Percentiles rank a stretch among this genome's conserved stretches.
Conservation (phyloP, 345 rosid genomes). For the Bruguiera sexangula region DNA sequence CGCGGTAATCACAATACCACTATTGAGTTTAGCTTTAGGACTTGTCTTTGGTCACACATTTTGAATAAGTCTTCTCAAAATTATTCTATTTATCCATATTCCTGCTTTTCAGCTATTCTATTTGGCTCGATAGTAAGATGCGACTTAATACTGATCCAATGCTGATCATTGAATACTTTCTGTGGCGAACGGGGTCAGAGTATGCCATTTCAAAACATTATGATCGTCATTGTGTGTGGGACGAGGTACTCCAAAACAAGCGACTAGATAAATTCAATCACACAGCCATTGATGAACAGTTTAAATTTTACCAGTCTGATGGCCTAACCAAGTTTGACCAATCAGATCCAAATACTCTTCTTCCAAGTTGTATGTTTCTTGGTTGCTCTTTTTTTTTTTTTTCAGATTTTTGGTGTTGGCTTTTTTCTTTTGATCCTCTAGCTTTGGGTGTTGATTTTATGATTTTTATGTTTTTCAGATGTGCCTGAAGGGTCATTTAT, state of each 20-base stretch:
- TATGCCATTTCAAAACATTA: constrained; percentile 97
- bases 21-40: constrained; percentile 26
- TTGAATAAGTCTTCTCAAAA: constrained; percentile 3
- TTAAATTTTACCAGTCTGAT: constrained; percentile 61
- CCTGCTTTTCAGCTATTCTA: constrained; percentile 63
- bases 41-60: constrained; percentile 6
- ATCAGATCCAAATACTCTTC: constrained; percentile 52
- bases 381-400: neutral
- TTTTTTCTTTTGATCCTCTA: constrained; percentile 8
- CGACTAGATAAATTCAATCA: constrained; percentile 71
- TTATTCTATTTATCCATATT: constrained; percentile 6
- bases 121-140: constrained; percentile 96
- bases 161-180: constrained; percentile 70
- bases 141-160: constrained; percentile 79
- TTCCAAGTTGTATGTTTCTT: constrained; percentile 73
- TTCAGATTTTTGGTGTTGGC: constrained; percentile 7
- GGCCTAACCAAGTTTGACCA: constrained; percentile 75
- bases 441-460: constrained; percentile 19
- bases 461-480: constrained; percentile 47
- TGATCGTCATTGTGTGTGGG: constrained; percentile 94
- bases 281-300: constrained; percentile 74
- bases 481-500: constrained; percentile 98
- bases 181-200: constrained; percentile 79
- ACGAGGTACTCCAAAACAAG: constrained; percentile 84
- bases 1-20: constrained; percentile 49